These are phyloP conservation scores for Eudorina sp. DNA, from an alignment of 139 green algal species.

Conservation along the genomic window DNA sequence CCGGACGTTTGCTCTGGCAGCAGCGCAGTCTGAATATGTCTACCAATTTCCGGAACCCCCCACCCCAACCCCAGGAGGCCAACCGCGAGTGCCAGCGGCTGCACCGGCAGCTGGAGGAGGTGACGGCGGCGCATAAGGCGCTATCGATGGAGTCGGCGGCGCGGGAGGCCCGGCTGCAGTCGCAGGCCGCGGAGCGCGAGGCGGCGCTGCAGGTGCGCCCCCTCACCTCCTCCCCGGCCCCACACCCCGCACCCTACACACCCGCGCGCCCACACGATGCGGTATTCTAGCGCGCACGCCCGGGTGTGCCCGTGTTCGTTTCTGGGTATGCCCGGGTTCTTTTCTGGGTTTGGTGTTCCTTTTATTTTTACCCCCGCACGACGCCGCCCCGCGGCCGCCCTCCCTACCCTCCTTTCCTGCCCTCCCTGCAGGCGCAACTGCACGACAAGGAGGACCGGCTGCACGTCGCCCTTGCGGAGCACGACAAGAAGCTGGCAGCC, in stretches of 20 bases:
- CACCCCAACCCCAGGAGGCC: constrained; percentile 16
- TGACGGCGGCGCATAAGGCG: constrained; percentile 24
- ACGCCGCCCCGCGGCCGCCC: neutral
- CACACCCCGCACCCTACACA: too few species aligned
- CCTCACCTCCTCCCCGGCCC: too few species aligned
- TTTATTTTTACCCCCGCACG: too few species aligned
- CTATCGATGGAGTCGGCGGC: neutral
- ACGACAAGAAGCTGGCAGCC: neutral
- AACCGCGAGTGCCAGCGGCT: constrained; percentile 43
- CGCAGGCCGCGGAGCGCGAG: constrained; percentile 33
- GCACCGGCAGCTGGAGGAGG: constrained; percentile 46
- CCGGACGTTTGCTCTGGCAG: too few species aligned
- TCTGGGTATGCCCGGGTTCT: too few species aligned
- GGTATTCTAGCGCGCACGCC: too few species aligned
- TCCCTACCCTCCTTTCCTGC: neutral
- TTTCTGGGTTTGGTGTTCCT: too few species aligned
- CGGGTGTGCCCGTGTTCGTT: too few species aligned
- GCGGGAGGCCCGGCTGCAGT: constrained; percentile 25
- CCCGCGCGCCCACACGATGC: too few species aligned
- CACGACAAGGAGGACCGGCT: constrained; percentile 34
- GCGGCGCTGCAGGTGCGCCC: constrained; percentile 7
- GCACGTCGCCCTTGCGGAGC: neutral
- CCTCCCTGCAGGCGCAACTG: constrained; percentile 8
- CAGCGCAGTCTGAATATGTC: too few species aligned
- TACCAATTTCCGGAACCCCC: too few species aligned